Evolutionary conservation across 179 eudicot species (phyloP).

Genomic region (Beta lomatogona): DNA sequence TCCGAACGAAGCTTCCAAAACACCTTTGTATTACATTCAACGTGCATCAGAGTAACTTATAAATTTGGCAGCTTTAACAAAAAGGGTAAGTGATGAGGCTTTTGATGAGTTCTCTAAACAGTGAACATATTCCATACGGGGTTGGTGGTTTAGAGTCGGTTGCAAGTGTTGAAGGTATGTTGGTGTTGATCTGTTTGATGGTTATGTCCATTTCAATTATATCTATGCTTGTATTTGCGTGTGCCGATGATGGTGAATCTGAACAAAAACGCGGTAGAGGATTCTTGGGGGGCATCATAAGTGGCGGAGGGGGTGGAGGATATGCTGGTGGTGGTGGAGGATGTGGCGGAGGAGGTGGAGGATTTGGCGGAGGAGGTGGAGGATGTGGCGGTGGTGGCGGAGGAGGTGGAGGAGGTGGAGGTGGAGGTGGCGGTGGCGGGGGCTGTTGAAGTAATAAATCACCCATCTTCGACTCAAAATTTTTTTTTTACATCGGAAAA

Average conservation of each 20-base stretch:
- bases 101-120: not conserved
- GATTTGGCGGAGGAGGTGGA: not conserved
- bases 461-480: no score
- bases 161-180: not conserved
- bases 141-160: not conserved
- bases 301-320: not conserved
- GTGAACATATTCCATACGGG: not conserved
- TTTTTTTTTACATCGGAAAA: no score
- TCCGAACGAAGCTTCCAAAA: no score
- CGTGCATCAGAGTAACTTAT: no score
- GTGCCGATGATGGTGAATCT: not conserved
- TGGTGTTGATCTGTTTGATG: not conserved
- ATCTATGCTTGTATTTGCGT: slow-evolving; percentile 2
- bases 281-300: no score
- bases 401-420: no score
- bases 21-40: no score
- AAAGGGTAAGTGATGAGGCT: not conserved
- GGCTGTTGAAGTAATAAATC: no score
- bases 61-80: no score
- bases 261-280: not conserved
- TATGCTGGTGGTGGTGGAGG: not conserved
- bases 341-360: not conserved
- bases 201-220: not conserved
- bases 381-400: no score
- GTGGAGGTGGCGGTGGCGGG: no score